A percentile compares a stretch with the other conserved stretches of the same genome.
These are phyloP conservation scores for Aspergillus coremiiformis DNA, from an alignment of 495 filamentous ascomycete species.

Conservation along the genomic window DNA sequence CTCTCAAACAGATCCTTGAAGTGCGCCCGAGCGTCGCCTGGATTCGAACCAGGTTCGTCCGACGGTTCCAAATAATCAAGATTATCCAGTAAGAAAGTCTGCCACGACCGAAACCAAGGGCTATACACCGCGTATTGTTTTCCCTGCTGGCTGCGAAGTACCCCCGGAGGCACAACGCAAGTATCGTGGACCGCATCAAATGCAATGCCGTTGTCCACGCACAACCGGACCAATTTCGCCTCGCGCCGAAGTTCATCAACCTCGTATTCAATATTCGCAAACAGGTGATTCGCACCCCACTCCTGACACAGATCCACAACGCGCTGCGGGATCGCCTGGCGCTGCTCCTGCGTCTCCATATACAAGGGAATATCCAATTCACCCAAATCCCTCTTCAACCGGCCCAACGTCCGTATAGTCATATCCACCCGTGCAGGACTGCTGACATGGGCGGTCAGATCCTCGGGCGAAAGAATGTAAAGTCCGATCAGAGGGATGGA, in stretches of 20 bases:
- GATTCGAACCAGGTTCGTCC: slow-evolving; percentile 56
- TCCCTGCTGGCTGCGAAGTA: slow-evolving; percentile 53
- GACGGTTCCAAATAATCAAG: slow-evolving; percentile 54
- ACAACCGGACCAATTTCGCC: slow-evolving; percentile 52
- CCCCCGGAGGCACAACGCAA: slow-evolving; percentile 71
- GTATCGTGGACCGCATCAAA: slow-evolving; percentile 69
- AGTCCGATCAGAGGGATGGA: slow-evolving; percentile 64
- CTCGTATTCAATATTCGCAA: slow-evolving; percentile 53
- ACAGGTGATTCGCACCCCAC: slow-evolving; percentile 64
- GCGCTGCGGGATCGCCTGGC: slow-evolving; percentile 54
- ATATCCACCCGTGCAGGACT: slow-evolving; percentile 73
- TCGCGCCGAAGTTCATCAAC: slow-evolving; percentile 62
- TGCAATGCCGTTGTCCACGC: slow-evolving; percentile 52
- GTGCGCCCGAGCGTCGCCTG: slow-evolving; percentile 41
- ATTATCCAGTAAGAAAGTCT: slow-evolving; percentile 61
- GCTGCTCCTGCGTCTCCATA: slow-evolving; percentile 60
- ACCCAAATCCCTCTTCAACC: slow-evolving; percentile 58
- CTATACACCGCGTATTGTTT: slow-evolving; percentile 79
- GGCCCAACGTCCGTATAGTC: slow-evolving; percentile 58
- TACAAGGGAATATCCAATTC: slow-evolving; percentile 73
- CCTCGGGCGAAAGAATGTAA: slow-evolving; percentile 79
- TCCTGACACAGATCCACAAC: slow-evolving; percentile 61
- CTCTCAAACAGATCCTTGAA: slow-evolving; percentile 56
- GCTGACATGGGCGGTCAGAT: slow-evolving; percentile 73
- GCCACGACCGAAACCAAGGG: slow-evolving; percentile 76